Conservation (phyloP, 2,329 filamentous ascomycete species). For the Fusarium albidum region DNA sequence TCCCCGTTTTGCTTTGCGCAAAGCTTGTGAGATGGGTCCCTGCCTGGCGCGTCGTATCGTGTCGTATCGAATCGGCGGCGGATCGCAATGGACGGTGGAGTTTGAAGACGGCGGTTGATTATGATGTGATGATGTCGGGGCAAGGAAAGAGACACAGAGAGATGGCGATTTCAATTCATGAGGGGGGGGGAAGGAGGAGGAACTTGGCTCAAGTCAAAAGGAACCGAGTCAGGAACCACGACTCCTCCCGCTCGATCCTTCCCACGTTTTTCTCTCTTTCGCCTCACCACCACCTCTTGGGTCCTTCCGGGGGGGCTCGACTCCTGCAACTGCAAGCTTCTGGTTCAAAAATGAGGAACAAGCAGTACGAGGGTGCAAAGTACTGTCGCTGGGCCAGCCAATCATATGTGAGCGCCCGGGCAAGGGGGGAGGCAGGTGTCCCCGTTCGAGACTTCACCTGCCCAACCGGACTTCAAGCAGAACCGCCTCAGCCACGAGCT, state of each 20-base stretch:
- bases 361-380: conserved; percentile 20
- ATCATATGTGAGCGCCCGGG: conserved; percentile 1
- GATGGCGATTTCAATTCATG: background rate
- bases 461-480: conserved; percentile 17
- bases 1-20: conserved; percentile 30
- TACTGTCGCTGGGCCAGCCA: conserved; percentile 17
- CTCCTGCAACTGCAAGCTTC: conserved; percentile 11
- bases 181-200: background rate
- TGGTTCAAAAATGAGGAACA: conserved; percentile 17
- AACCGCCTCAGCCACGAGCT: conserved; percentile 29
- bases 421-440: conserved; percentile 19
- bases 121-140: conserved; percentile 29
- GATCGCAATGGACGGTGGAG: conserved; percentile 36
- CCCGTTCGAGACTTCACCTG: conserved; percentile 13
- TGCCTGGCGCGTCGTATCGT: conserved; percentile 20
- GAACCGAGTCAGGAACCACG: conserved; percentile 3
- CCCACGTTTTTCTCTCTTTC: conserved; percentile 11
- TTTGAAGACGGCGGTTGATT: conserved; percentile 22
- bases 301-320: conserved; percentile 4
- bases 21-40: conserved; percentile 33
- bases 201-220: background rate
- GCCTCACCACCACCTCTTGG: conserved; percentile 16
- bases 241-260: conserved; percentile 6
- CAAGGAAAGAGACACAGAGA: background rate
- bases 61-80: conserved; percentile 36